phyloP scores from a whole-genome alignment of 257 asterid genomes.

The Gentiana macrophylla region DNA sequence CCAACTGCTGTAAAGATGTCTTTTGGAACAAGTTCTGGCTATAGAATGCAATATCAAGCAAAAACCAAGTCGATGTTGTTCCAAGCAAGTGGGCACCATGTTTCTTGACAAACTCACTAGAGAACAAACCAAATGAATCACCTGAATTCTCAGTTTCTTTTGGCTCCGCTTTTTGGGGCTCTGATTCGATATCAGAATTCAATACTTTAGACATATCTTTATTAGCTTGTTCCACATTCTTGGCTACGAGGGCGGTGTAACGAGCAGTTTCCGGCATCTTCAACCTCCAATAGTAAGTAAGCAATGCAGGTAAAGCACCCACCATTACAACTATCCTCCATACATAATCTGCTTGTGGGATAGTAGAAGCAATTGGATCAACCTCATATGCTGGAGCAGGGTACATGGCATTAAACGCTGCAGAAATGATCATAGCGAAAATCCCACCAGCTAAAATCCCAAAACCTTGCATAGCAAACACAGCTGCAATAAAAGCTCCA shows the following conservation, averaged over 20 bases:
- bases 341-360: conserved; percentile 40
- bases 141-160: background rate
- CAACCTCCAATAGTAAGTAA: conserved; percentile 43
- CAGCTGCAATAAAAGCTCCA: conserved; percentile 54
- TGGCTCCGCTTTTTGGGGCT: conserved; percentile 9
- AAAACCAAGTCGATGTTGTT: conserved; percentile 45
- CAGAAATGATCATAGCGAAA: conserved; percentile 30
- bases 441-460: conserved; percentile 49
- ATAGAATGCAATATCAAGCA: conserved; percentile 55
- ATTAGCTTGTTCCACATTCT: conserved; percentile 36
- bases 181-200: conserved; percentile 29
- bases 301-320: conserved; percentile 43
- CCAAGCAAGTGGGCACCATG: conserved; percentile 61
- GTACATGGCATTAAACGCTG: conserved; percentile 22
- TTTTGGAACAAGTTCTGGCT: conserved; percentile 58
- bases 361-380: conserved; percentile 37
- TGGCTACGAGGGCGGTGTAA: conserved; percentile 56
- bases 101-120: conserved; percentile 28
- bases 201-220: conserved; percentile 50
- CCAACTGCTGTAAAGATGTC: conserved; percentile 53
- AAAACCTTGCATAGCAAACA: conserved; percentile 61
- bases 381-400: conserved; percentile 36
- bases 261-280: conserved; percentile 70
- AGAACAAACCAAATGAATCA: conserved; percentile 31
- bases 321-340: conserved; percentile 55